A percentile compares a stretch with the other conserved stretches of the same genome.
These are phyloP conservation scores for Wickerhamiella siamensis DNA, from an alignment of 805 yeast genomes.

Conservation along the genomic window DNA sequence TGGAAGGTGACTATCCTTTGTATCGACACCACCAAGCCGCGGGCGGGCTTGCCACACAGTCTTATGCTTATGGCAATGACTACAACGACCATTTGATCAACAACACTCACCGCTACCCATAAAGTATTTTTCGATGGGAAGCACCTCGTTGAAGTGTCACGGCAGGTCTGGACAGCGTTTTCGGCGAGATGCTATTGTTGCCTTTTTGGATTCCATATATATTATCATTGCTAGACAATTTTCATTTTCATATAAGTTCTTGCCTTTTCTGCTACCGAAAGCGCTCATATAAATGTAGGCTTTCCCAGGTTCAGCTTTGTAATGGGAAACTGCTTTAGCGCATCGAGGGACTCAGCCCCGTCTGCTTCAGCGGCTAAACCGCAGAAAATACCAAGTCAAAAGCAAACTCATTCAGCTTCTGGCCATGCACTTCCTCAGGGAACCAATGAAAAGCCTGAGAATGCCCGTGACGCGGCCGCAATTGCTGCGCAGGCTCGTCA, in stretches of 20 bases:
- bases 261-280: too few relatives aligned
- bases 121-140: background rate
- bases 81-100: background rate
- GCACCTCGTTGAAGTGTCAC: too few relatives aligned
- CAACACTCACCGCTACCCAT: background rate
- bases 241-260: too few relatives aligned
- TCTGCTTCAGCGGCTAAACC: background rate
- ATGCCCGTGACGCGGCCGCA: constrained; percentile 1
- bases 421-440: background rate
- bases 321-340: constrained; percentile 1
- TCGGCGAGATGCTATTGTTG: too few relatives aligned
- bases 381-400: too few relatives aligned
- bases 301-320: too few relatives aligned
- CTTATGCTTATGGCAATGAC: background rate
- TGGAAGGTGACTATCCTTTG: background rate
- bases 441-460: background rate
- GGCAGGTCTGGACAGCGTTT: background rate
- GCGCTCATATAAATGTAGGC: too few relatives aligned
- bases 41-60: background rate
- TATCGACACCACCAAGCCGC: constrained; percentile 1
- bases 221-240: too few relatives aligned
- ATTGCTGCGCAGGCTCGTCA: background rate
- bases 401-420: background rate
- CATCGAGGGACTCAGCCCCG: background rate
- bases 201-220: background rate